Conservation (phyloP, 208 protist genomes). For the Borovskyia barvae region DNA sequence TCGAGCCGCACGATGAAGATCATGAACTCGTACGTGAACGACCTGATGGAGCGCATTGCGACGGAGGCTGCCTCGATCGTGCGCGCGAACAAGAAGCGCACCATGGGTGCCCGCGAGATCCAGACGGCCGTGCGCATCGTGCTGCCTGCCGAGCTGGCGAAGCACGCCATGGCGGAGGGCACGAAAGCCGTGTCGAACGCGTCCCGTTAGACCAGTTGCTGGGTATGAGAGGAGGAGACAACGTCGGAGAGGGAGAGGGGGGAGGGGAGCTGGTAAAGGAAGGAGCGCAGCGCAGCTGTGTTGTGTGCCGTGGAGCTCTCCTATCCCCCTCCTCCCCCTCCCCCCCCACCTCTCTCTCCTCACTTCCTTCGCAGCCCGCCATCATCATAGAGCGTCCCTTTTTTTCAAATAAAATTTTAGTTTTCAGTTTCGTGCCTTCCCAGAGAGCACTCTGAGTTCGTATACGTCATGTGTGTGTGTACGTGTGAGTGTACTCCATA, state of each 20-base stretch:
- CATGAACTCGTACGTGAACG: slow-evolving; percentile 98
- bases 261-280: neutral
- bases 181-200: slow-evolving; percentile 96
- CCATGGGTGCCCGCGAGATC: slow-evolving; percentile 94
- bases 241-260: neutral
- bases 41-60: slow-evolving; percentile 97
- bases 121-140: slow-evolving; percentile 97
- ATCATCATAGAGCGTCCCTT: neutral
- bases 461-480: too few relatives aligned
- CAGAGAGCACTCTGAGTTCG: neutral
- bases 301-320: too few relatives aligned
- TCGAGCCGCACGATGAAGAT: slow-evolving; percentile 95
- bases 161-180: slow-evolving; percentile 98
- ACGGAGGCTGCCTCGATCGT: slow-evolving; percentile 92
- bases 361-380: neutral
- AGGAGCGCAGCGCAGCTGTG: too few relatives aligned
- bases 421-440: neutral
- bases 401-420: neutral
- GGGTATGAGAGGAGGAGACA: neutral
- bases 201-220: slow-evolving; percentile 17
- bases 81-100: slow-evolving; percentile 94
- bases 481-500: too few relatives aligned
- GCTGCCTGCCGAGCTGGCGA: slow-evolving; percentile 97
- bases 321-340: too few relatives aligned
- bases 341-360: neutral